phyloP scores from a whole-genome alignment of 2,329 filamentous ascomycete genomes.

The Cladosporium halotolerans region DNA sequence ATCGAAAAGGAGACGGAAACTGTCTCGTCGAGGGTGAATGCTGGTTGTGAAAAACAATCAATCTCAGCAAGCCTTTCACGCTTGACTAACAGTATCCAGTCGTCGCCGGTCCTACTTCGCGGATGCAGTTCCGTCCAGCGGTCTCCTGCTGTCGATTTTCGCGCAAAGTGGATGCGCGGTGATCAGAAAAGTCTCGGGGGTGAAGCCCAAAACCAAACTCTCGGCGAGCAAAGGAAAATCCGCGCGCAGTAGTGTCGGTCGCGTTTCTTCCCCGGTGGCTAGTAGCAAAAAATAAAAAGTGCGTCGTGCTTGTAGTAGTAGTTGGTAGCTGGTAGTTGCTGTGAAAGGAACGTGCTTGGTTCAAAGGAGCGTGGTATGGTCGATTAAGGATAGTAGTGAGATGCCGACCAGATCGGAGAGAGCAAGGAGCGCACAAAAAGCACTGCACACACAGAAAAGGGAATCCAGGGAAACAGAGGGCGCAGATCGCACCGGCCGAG shows the following conservation, averaged over 20 bases:
- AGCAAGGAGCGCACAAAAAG: constrained; percentile 7
- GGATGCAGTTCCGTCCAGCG: constrained; percentile 10
- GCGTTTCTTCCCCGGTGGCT: not conserved
- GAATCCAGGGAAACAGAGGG: constrained; percentile 1
- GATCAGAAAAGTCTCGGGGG: not conserved
- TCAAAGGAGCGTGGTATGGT: constrained; percentile 1
- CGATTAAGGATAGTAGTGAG: constrained; percentile 1
- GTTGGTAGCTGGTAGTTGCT: not conserved
- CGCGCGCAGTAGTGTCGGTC: not conserved
- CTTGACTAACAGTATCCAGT: not conserved
- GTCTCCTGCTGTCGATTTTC: constrained; percentile 3
- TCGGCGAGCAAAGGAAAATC: not conserved
- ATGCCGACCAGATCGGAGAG: not conserved
- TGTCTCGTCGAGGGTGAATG: not conserved
- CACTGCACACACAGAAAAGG: constrained; percentile 1
- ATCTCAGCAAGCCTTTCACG: not conserved
- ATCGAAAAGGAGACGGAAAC: not conserved
- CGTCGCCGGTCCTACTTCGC: constrained; percentile 2
- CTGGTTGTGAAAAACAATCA: not conserved
- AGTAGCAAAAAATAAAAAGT: not conserved
- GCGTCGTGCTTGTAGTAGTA: not conserved
- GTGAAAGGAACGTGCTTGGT: constrained; percentile 1
- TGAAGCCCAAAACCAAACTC: not conserved
- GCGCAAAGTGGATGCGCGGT: constrained; percentile 4
- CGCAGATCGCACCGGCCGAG: constrained; percentile 3